A percentile compares a stretch with the other conserved stretches of the same genome.
These are phyloP conservation scores for Aleurites moluccanus DNA, from an alignment of 441 rosid genomes.

Conservation along the genomic window DNA sequence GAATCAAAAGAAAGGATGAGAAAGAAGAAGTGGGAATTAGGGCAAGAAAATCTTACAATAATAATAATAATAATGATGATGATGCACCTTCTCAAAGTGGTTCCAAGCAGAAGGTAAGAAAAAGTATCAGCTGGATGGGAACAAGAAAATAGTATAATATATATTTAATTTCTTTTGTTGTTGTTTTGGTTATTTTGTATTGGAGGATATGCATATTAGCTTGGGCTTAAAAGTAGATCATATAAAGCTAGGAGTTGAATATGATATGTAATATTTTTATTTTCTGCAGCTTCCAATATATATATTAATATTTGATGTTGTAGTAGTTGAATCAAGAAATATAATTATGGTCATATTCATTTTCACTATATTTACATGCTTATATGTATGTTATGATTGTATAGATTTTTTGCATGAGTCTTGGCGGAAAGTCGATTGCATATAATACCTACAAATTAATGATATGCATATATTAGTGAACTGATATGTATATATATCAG, in stretches of 20 bases:
- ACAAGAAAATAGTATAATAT: conserved; percentile 28
- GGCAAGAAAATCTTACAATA: conserved; percentile 15
- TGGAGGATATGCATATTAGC: not conserved
- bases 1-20: conserved; percentile 28
- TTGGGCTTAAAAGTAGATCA: not conserved
- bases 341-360: not conserved
- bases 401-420: not conserved
- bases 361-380: too few relatives aligned
- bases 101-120: conserved; percentile 36
- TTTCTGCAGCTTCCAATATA: too few relatives aligned
- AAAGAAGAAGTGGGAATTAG: conserved; percentile 21
- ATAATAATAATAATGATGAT: not conserved
- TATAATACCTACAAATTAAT: too few relatives aligned
- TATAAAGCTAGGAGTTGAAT: too few relatives aligned
- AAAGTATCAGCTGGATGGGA: conserved; percentile 30
- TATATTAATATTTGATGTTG: not conserved
- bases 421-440: not conserved
- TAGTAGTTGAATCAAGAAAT: conserved; percentile 1
- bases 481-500: too few relatives aligned
- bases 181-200: conserved; percentile 2
- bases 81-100: conserved; percentile 28
- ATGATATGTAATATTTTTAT: too few relatives aligned
- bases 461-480: too few relatives aligned
- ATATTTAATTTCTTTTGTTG: not conserved
- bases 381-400: too few relatives aligned